Evolutionary conservation across 495 filamentous ascomycete species (phyloP).

Genomic region (Platismatia glauca): DNA sequence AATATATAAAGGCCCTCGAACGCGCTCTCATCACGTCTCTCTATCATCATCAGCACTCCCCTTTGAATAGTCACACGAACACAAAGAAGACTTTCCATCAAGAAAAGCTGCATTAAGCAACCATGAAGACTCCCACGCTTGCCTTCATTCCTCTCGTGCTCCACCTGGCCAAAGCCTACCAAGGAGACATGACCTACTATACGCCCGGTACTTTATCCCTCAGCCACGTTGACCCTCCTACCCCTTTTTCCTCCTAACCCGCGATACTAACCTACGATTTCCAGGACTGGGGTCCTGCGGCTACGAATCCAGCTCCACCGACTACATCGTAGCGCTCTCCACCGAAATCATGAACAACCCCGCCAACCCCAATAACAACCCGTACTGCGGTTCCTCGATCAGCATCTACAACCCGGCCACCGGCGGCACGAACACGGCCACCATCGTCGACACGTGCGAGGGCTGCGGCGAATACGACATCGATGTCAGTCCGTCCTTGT

Average conservation of each 20-base stretch:
- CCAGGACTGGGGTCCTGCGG: constrained; percentile 38
- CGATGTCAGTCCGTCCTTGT: constrained; percentile 24
- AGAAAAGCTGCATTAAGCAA: too few relatives aligned
- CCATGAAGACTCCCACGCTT: too few relatives aligned
- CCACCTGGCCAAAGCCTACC: constrained; percentile 9
- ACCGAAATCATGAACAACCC: constrained; percentile 22
- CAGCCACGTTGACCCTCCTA: background rate
- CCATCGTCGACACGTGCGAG: constrained; percentile 28
- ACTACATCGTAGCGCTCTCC: constrained; percentile 33
- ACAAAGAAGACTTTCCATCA: too few relatives aligned
- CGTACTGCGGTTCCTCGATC: constrained; percentile 31
- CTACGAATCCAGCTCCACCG: constrained; percentile 9
- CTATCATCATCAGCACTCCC: too few relatives aligned
- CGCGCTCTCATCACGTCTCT: too few relatives aligned
- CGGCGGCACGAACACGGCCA: constrained; percentile 21
- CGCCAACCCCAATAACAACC: constrained; percentile 35
- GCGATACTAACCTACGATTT: too few relatives aligned
- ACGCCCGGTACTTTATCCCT: constrained; percentile 15
- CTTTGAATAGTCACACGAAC: too few relatives aligned
- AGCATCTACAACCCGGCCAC: constrained; percentile 23
- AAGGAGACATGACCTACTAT: constrained; percentile 39
- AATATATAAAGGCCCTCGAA: too few relatives aligned
- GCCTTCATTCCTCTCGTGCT: too few relatives aligned
- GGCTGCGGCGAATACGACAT: constrained; percentile 25
- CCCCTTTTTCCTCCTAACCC: background rate